Evolutionary conservation across 202 grass and related monocot genomes (phyloP), one percentile per base, ranked within the genome.

Genomic region (Setaria italica): DNA sequence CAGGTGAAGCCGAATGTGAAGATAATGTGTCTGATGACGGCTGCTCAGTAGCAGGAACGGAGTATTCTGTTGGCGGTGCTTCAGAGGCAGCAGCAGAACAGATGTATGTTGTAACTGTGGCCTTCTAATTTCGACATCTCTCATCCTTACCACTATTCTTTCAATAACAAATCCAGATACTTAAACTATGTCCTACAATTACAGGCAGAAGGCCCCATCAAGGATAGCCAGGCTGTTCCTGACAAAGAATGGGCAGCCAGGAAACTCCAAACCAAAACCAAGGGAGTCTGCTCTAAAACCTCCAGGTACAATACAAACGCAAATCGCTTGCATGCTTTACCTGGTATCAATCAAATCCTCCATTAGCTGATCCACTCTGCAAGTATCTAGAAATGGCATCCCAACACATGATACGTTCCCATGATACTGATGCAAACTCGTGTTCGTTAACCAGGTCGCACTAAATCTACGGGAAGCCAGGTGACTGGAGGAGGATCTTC

Each of bases 21-120:
- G 97, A 97, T 42, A 97, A 95, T 47, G 57, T 76, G 59, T 97
- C 94, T 46, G 97, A 97, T 48, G 89, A 92, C 59, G 92, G 74
- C 4, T 90, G 84, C 72, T 92, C 97, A 57, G 71, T 84, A 62
- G 92, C 90, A 19, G 94, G 92, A 94, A 97, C 87, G 9, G 97
- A 97, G 45, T 88, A 77, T 85, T 94, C 92, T 47, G 48, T 91
- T 53, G 87, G 80, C 11, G 77, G 83, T 82, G 92, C 89, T 83
- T 94, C 91, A 49, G 97, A 97, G 51, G 47, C 9, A 29, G n/a
- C 87, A 68, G 14, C 39, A 34, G 84, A 89, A 20, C 56, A 51
- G 3, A 77, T 33, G 87, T 92, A 87, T 41, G 77, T 63, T 39
- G 45, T 20, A 1, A n/a, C 20, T 5, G 5, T 20, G 58, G 21